Conservation (phyloP, 2,329 filamentous ascomycete genomes). For the Helotiales sp. region DNA sequence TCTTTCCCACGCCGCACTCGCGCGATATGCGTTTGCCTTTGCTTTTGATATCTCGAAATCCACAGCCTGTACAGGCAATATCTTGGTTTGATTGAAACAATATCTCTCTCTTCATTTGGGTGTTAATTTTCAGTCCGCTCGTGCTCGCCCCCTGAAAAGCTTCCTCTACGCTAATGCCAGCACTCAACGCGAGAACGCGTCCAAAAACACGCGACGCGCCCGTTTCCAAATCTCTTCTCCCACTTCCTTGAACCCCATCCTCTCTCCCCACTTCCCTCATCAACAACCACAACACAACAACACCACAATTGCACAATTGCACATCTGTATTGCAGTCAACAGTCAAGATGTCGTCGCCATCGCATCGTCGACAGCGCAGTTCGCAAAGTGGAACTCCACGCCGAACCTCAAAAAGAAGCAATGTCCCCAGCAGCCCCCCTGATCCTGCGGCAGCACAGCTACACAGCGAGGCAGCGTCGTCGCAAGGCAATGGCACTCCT, state of each 20-base stretch:
- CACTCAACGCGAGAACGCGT: conserved; percentile 10
- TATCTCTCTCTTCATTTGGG: too few relatives aligned
- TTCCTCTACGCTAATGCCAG: neutral
- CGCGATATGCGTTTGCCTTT: too few relatives aligned
- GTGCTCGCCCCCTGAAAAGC: neutral
- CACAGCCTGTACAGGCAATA: too few relatives aligned
- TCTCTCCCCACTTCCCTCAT: neutral
- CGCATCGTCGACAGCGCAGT: conserved; percentile 59
- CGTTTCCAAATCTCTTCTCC: conserved; percentile 3
- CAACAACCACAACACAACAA: conserved; percentile 1
- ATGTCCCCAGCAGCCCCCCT: conserved; percentile 55
- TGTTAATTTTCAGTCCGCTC: too few relatives aligned
- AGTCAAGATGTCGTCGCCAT: conserved; percentile 66
- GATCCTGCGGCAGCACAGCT: conserved; percentile 44
- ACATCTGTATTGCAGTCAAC: neutral
- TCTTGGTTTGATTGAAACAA: too few relatives aligned
- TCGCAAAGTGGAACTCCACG: conserved; percentile 61
- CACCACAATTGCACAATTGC: neutral
- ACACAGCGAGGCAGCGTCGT: conserved; percentile 44
- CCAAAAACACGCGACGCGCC: neutral
- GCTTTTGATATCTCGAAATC: too few relatives aligned
- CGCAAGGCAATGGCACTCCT: conserved; percentile 50
- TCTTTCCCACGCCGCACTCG: too few relatives aligned
- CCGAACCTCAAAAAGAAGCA: conserved; percentile 59
- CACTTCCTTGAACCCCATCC: neutral